Conservation (phyloP, 139 green algal species). For the Nannochloris sp. region DNA sequence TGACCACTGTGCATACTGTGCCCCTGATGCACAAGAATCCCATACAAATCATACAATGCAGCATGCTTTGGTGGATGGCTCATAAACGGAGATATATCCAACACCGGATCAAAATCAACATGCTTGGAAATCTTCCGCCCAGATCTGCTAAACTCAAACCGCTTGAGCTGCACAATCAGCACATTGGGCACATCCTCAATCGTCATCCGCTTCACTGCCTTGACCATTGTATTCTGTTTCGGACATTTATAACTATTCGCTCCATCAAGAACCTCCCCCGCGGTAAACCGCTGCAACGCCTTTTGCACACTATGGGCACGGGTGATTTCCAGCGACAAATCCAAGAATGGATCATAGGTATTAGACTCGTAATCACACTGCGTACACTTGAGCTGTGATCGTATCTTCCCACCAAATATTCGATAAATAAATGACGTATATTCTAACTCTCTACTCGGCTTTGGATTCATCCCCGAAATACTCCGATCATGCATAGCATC, state of each 20-base stretch:
- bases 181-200: conserved; percentile 74
- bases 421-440: conserved; percentile 74
- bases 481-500: conserved; percentile 78
- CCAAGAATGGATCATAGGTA: conserved; percentile 86
- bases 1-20: conserved; percentile 76
- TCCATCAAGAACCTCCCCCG: conserved; percentile 69
- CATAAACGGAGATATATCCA: conserved; percentile 78
- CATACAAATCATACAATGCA: conserved; percentile 72
- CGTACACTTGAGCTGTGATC: conserved; percentile 79
- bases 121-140: conserved; percentile 75
- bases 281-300: conserved; percentile 64
- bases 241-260: conserved; percentile 85
- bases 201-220: conserved; percentile 68
- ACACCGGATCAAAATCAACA: conserved; percentile 62
- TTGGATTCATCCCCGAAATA: conserved; percentile 39
- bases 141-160: conserved; percentile 72
- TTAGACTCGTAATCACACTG: conserved; percentile 68
- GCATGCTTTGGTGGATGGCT: conserved; percentile 3
- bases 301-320: conserved; percentile 42
- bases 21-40: conserved; percentile 83
- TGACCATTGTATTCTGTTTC: conserved; percentile 51
- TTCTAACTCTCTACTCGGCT: conserved; percentile 51
- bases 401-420: conserved; percentile 81
- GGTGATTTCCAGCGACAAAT: conserved; percentile 83
- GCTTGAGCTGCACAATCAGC: conserved; percentile 82